Evolutionary conservation across 208 protist species (phyloP).

Genomic region (Sergeia podlipaevii): DNA sequence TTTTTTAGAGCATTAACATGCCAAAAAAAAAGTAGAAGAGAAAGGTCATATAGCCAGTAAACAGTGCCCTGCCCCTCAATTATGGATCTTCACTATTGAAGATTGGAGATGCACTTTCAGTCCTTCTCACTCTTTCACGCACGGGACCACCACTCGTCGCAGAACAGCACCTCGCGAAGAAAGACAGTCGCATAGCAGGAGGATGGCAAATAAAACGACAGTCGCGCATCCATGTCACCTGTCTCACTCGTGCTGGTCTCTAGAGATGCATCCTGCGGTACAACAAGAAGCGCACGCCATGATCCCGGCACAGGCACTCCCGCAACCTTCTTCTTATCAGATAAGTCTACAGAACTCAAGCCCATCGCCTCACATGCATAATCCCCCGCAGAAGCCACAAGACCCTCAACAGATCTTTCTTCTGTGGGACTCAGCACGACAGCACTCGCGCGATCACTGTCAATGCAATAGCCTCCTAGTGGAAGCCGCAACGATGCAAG

Average conservation of each 20-base stretch:
- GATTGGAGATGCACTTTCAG: not conserved
- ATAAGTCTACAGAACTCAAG: not conserved
- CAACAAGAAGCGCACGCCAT: constrained; percentile 43
- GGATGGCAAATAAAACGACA: constrained; percentile 65
- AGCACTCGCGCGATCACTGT: not conserved
- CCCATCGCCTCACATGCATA: constrained; percentile 21
- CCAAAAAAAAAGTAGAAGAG: too few relatives aligned
- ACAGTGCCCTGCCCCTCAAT: too few relatives aligned
- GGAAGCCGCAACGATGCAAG: constrained; percentile 5
- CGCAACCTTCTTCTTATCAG: constrained; percentile 41
- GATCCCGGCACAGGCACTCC: constrained; percentile 64
- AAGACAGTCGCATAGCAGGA: constrained; percentile 84
- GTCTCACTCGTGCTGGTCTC: not conserved
- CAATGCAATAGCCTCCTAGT: constrained; percentile 1
- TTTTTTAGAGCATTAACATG: too few relatives aligned
- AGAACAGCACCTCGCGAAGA: constrained; percentile 65
- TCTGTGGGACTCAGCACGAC: too few relatives aligned
- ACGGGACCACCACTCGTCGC: constrained; percentile 60
- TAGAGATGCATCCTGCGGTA: constrained; percentile 8
- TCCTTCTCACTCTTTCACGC: not conserved
- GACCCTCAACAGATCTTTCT: constrained; percentile 10
- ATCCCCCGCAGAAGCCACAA: constrained; percentile 13
- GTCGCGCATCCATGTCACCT: constrained; percentile 8
- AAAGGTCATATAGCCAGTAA: too few relatives aligned
- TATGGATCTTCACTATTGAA: too few relatives aligned